Conservation (phyloP, 1,139 yeast genomes). For the Lodderomyces beijingensis region DNA sequence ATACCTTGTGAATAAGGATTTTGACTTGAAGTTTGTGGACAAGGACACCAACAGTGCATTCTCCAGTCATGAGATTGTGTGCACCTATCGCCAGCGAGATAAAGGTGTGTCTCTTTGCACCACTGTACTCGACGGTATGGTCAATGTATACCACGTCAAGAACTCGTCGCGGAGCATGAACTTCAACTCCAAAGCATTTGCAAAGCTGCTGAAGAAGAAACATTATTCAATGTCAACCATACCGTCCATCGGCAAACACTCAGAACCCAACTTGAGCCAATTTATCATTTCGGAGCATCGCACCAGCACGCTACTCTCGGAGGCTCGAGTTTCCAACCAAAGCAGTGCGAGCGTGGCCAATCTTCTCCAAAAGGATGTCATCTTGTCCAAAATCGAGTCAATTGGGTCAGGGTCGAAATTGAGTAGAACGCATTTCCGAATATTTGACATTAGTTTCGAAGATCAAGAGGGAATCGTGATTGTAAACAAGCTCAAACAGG, state of each 20-base stretch:
- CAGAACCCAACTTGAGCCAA: slow-evolving; percentile 5
- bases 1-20: slow-evolving; percentile 3
- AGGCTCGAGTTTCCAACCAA: slow-evolving; percentile 55
- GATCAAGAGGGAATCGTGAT: slow-evolving; percentile 61
- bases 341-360: slow-evolving; percentile 25
- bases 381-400: slow-evolving; percentile 54
- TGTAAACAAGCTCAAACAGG: slow-evolving; percentile 24
- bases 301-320: slow-evolving; percentile 51
- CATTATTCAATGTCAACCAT: slow-evolving; percentile 16
- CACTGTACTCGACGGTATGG: slow-evolving; percentile 44
- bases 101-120: slow-evolving; percentile 42
- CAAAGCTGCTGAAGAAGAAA: slow-evolving; percentile 20
- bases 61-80: slow-evolving; percentile 1
- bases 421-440: slow-evolving; percentile 27
- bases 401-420: slow-evolving; percentile 8
- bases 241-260: slow-evolving; percentile 1
- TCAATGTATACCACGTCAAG: slow-evolving; percentile 50
- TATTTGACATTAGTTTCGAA: slow-evolving; percentile 42
- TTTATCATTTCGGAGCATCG: slow-evolving; percentile 45
- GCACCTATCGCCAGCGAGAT: slow-evolving; percentile 5
- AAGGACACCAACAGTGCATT: slow-evolving; percentile 6
- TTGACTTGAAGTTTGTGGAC: slow-evolving; percentile 5
- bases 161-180: slow-evolving; percentile 29
- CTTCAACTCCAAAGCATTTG: slow-evolving; percentile 5
- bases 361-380: slow-evolving; percentile 61